Percentiles rank a stretch among this genome's conserved stretches.
Evolutionary conservation across 2,329 filamentous ascomycete species (phyloP).

Genomic region (Chaetomium strumarium): DNA sequence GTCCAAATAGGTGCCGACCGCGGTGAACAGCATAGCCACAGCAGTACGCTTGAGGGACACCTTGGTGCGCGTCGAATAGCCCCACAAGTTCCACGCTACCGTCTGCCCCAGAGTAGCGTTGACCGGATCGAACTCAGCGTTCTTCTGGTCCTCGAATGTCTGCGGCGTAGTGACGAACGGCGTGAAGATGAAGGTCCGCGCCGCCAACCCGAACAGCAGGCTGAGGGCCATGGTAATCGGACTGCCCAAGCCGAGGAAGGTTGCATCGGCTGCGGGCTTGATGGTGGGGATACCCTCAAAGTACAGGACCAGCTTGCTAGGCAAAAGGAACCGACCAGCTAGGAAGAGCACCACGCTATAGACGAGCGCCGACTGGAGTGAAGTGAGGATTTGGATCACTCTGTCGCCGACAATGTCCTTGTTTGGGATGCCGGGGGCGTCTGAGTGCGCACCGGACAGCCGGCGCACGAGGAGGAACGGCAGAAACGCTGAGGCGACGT

Average conservation of each 20-base stretch:
- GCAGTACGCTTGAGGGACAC: constrained; percentile 60
- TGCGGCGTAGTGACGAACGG: constrained; percentile 53
- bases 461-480: constrained; percentile 72
- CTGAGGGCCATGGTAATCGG: constrained; percentile 45
- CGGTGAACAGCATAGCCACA: constrained; percentile 52
- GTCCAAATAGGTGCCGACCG: constrained; percentile 56
- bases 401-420: constrained; percentile 60
- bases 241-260: constrained; percentile 51
- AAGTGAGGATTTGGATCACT: constrained; percentile 57
- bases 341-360: constrained; percentile 69
- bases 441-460: constrained; percentile 57
- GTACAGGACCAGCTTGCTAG: constrained; percentile 64
- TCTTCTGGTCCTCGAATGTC: constrained; percentile 43
- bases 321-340: constrained; percentile 65
- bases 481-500: constrained; percentile 60
- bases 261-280: constrained; percentile 58
- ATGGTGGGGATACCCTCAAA: constrained; percentile 69
- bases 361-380: constrained; percentile 62
- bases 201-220: constrained; percentile 59
- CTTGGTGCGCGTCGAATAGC: constrained; percentile 57
- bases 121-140: constrained; percentile 55
- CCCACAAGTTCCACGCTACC: constrained; percentile 66
- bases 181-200: constrained; percentile 71
- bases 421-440: constrained; percentile 50
- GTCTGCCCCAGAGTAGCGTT: constrained; percentile 64